phyloP scores from a whole-genome alignment of 2,329 filamentous ascomycete species.

The Leptographium galeiforme region DNA sequence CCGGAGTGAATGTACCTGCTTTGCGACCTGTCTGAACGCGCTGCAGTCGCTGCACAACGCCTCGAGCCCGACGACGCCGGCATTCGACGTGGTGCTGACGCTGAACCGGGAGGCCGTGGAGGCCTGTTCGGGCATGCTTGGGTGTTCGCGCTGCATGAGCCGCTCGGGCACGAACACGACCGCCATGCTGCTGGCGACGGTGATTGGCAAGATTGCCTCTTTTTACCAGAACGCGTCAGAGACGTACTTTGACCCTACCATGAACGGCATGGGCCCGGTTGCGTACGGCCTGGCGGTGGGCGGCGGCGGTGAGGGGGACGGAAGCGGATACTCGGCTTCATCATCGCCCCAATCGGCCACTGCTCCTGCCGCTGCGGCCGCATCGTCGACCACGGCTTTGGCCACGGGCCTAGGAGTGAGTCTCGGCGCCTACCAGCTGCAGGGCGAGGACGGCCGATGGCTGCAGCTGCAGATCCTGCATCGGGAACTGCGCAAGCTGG shows the following conservation, averaged over 20 bases:
- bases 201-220: constrained; percentile 33
- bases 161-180: constrained; percentile 28
- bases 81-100: constrained; percentile 29
- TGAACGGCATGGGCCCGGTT: neutral
- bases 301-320: constrained; percentile 2
- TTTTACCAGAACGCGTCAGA: constrained; percentile 30
- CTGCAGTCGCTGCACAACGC: constrained; percentile 33
- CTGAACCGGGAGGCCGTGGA: constrained; percentile 35
- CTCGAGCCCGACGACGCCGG: constrained; percentile 17
- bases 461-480: constrained; percentile 33
- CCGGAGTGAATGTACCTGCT: constrained; percentile 26
- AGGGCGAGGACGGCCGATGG: constrained; percentile 31
- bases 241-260: constrained; percentile 21
- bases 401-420: constrained; percentile 22
- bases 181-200: constrained; percentile 35
- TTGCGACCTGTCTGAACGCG: constrained; percentile 30
- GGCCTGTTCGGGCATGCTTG: constrained; percentile 32
- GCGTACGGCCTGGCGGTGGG: constrained; percentile 6
- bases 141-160: constrained; percentile 30
- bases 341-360: neutral
- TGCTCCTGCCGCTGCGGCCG: neutral
- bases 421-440: constrained; percentile 30
- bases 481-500: constrained; percentile 33
- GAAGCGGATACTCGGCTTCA: neutral
- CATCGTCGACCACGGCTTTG: neutral